These are phyloP conservation scores for Nicotiana obtusifolia DNA, from an alignment of 257 asterid species.

Conservation along the genomic window DNA sequence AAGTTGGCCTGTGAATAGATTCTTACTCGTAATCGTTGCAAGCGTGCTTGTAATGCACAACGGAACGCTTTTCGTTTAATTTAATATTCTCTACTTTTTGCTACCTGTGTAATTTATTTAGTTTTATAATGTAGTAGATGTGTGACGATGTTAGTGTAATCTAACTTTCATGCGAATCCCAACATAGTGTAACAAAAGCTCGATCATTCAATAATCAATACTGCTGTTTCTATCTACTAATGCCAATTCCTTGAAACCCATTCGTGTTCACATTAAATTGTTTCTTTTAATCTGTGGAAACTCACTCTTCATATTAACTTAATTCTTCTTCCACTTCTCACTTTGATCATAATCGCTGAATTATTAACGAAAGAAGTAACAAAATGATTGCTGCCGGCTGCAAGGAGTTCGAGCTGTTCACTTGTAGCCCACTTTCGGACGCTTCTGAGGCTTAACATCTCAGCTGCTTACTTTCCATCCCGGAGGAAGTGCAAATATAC, in stretches of 20 bases:
- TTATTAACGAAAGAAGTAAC: not conserved
- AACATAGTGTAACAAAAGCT: not conserved
- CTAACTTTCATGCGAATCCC: not conserved
- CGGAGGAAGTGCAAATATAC: too few species aligned
- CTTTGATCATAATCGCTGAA: not conserved
- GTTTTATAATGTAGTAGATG: not conserved
- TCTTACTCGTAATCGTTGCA: not conserved
- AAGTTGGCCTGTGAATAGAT: conserved; percentile 73
- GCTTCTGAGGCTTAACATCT: not conserved
- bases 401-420: not conserved
- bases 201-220: not conserved
- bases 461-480: too few species aligned
- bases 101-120: not conserved
- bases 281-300: not conserved
- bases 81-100: not conserved
- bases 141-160: not conserved
- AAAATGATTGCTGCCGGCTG: not conserved
- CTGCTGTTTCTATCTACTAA: not conserved
- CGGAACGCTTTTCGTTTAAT: not conserved
- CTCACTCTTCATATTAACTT: not conserved
- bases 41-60: not conserved
- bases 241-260: not conserved
- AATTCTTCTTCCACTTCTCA: not conserved
- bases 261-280: not conserved
- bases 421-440: not conserved